These are phyloP conservation scores for Candida nanaspora DNA, from an alignment of 805 yeast species.

Conservation along the genomic window DNA sequence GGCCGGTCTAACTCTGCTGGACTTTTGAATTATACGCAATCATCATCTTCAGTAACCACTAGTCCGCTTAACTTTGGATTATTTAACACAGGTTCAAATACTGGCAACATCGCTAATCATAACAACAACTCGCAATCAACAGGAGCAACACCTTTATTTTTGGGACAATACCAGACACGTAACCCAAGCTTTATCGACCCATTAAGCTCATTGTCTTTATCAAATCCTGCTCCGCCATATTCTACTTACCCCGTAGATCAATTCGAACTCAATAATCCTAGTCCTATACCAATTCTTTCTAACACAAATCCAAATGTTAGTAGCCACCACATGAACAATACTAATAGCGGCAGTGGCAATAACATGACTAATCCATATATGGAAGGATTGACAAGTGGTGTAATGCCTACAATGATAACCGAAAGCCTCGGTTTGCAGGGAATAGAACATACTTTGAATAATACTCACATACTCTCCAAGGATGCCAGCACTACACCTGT, in stretches of 20 bases:
- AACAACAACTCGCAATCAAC: neutral
- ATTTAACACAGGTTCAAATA: slow-evolving; percentile 1
- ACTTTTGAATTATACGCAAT: slow-evolving; percentile 1
- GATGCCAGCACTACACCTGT: too few species aligned
- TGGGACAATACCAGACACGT: neutral
- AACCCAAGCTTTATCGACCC: slow-evolving; percentile 2
- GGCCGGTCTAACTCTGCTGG: slow-evolving; percentile 15
- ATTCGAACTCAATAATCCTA: neutral
- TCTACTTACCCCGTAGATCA: neutral
- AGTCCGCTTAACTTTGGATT: slow-evolving; percentile 15
- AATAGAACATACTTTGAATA: too few species aligned
- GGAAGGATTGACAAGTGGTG: neutral
- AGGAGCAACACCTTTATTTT: neutral
- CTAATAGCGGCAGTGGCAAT: too few species aligned
- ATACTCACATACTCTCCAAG: too few species aligned
- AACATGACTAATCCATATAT: neutral
- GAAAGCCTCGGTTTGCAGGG: too few species aligned
- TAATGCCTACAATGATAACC: neutral
- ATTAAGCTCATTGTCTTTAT: neutral
- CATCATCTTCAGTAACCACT: slow-evolving; percentile 3
- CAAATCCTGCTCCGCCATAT: neutral
- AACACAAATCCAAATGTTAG: neutral
- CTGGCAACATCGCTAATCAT: neutral
- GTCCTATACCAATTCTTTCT: neutral
- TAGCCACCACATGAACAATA: too few species aligned